Evolutionary conservation across 768 basidiomycete species (phyloP), one percentile per base, ranked within the genome.

Genomic region (Psilocybe cubensis): DNA sequence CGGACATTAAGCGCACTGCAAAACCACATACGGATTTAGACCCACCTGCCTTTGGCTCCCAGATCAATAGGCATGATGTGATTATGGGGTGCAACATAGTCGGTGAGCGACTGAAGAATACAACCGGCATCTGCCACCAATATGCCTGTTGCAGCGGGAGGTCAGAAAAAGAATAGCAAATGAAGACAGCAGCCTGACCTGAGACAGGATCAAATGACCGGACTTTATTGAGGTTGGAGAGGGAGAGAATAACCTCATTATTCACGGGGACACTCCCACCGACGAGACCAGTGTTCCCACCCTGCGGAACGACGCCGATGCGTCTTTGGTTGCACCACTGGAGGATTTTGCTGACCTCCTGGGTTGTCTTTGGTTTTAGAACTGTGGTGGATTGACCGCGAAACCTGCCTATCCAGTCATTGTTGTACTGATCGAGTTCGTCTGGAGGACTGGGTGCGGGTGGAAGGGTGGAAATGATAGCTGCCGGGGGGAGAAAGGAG

Each of bases 351-450:
- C 89, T 90, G 69, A 98, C 94, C 75, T 99, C 87, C 59, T 91
- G 76, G 0, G 92, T 91, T 1, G 91, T 87, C 64, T 87, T 91
- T 4, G 97, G 97, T 69, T 90, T 93, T 50, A 98, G 78, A 11
- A 99, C 91, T 24, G 94, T 89, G 14, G 86, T 86, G 8, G 92
- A 85, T 17, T 78, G 73, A n/a, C 96, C 97, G 52, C 81, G 82
- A 70, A 95, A 98, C 72, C 96, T 96, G 65, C 89, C 88, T 89
- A 97, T 94, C 96, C 95, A 97, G 72, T 99, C 96, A 62, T 82
- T 76, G 72, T 99, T 98, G 80, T 83, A 96, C 2, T 75, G 79
- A 3, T 79, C 79, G 25, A 98, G 83, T 61, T 97, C 96, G 10
- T 85, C 77, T 7, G 76, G 35, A n/a, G 83, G 56, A 17, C 74